These are phyloP conservation scores for Cercophora sp. DNA, from an alignment of 495 filamentous ascomycete species.

Conservation along the genomic window DNA sequence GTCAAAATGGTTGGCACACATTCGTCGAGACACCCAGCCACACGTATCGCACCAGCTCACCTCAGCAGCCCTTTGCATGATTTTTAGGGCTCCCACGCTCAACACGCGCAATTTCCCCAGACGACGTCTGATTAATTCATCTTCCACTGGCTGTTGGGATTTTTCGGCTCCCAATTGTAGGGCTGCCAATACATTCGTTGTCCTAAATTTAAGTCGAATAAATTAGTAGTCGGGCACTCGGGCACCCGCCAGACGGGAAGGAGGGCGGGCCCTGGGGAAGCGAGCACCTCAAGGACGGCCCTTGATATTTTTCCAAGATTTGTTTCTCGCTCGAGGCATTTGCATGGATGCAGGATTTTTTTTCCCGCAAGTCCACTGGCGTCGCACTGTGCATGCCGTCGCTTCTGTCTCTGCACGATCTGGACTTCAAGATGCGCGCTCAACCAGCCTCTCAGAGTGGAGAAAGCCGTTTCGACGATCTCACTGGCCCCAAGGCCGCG, in stretches of 20 bases:
- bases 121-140: background rate
- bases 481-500: constrained; percentile 4
- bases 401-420: background rate
- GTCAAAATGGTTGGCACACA: background rate
- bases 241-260: background rate
- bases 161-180: background rate
- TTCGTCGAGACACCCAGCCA: background rate
- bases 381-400: background rate
- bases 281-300: too few relatives aligned
- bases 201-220: background rate
- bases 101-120: background rate
- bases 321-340: background rate
- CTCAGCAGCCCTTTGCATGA: background rate
- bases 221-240: background rate
- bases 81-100: background rate
- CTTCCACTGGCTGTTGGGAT: background rate
- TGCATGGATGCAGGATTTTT: too few relatives aligned
- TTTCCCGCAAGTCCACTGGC: too few relatives aligned
- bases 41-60: background rate
- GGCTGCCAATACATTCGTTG: constrained; percentile 1
- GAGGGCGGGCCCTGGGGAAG: background rate
- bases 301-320: constrained; percentile 8
- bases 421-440: constrained; percentile 1
- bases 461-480: background rate
- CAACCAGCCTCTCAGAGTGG: background rate